phyloP scores from a whole-genome alignment of 305 asterid species.

The Fraxinus latifolia region DNA sequence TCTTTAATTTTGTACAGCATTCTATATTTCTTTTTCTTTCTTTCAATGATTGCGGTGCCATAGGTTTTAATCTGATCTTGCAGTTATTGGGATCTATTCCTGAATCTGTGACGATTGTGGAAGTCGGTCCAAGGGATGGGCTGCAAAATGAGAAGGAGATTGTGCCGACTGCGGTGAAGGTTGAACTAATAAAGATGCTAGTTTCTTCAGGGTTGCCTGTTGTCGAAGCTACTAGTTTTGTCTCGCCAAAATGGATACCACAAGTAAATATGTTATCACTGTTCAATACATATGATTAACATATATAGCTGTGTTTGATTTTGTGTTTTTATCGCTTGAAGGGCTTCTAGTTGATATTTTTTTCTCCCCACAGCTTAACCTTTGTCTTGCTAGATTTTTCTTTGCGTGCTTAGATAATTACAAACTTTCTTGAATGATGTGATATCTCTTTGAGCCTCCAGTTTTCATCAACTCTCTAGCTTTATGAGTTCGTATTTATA shows the following conservation, averaged over 20 bases:
- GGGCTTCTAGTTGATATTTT: neutral
- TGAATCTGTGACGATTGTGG: constrained; percentile 72
- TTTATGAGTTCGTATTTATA: neutral
- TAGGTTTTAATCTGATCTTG: constrained; percentile 23
- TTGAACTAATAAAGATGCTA: constrained; percentile 73
- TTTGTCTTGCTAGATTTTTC: neutral
- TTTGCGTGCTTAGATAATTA: neutral
- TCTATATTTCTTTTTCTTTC: constrained; percentile 4
- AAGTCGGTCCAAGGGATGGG: constrained; percentile 95
- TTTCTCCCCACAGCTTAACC: neutral
- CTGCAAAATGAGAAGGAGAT: constrained; percentile 82
- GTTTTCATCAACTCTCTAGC: neutral
- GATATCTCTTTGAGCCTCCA: neutral
- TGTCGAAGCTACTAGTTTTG: constrained; percentile 88
- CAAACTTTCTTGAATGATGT: neutral
- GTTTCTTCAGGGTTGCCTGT: constrained; percentile 73
- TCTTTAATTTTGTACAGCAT: neutral
- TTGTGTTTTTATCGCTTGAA: neutral
- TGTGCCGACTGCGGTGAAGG: constrained; percentile 70
- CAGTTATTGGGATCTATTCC: constrained; percentile 61
- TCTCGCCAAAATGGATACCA: constrained; percentile 95
- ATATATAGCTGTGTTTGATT: constrained; percentile 1
- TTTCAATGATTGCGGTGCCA: neutral
- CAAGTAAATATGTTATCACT: constrained; percentile 45
- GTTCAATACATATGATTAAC: neutral